Base-by-base conservation (phyloP, 106 monocot genomes). In the Agapanthus africanus region DNA sequence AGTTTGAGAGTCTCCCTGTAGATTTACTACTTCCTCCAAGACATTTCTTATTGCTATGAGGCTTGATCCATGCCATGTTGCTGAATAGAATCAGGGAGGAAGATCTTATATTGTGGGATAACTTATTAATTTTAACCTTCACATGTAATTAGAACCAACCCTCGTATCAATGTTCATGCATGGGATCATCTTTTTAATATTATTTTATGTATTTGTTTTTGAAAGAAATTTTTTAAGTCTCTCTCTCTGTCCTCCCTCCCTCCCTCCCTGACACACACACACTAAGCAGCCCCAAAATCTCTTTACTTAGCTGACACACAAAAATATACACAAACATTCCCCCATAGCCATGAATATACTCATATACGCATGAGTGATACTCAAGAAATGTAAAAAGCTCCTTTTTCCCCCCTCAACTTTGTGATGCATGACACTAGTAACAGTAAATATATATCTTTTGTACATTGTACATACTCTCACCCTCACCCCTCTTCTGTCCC, bases 111-210 rank as follows among this genome's bases (percentile, higher is more conserved):
- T 36, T 62, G 30, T 60, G 60, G 11, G 22, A 28, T 11, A 60
- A 60, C 30, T 18, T 13, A 2, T 26, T 35, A 47, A 47, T 47
- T 35, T 27, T 14, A 15, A 62, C 35, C 62, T 62, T 37, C 62
- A 62, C 32, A 15, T 62, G 35, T 62, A n/a, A 18, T 0, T 35
- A 7, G 18, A 62, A 62, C 2, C 36, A 16, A 34, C 62, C 32
- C 62, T 2, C 10, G 35, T 16, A 62, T 62, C 62, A 62, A 34
- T 36, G 62, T 62, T 62, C 62, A 62, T 62, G 62, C 62, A 62
- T 37, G 14, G 21, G 34, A 35, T 33, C 18, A 18, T 35, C 32
- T 62, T 60, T 0, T 54, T 21, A 47, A 56, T 47, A 47, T 15
- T 15, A 47, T 3, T 47, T 15, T 4, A 47, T 2, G 46, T 47